Evolutionary conservation across 805 yeast species (phyloP).

Genomic region (Metschnikowia shivogae): DNA sequence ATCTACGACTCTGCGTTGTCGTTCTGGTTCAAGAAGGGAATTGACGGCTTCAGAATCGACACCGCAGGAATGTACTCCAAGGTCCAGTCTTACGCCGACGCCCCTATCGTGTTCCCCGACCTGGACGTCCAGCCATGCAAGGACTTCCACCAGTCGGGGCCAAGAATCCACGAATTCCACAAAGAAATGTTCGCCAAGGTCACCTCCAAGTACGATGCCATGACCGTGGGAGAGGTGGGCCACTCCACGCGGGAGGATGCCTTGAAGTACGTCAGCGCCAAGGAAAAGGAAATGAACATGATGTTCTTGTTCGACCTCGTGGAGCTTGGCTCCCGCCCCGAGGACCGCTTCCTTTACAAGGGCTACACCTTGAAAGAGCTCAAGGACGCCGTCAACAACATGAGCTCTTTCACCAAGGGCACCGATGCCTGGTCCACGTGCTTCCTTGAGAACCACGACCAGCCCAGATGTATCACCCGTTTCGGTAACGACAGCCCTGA

Average conservation of each 20-base stretch:
- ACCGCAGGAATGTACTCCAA: constrained; percentile 52
- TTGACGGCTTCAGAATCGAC: constrained; percentile 59
- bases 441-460: constrained; percentile 58
- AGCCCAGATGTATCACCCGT: constrained; percentile 49
- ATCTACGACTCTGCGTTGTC: constrained; percentile 46
- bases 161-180: constrained; percentile 56
- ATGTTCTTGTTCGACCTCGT: constrained; percentile 34
- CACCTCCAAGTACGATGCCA: constrained; percentile 44
- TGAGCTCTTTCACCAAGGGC: constrained; percentile 38
- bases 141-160: constrained; percentile 40
- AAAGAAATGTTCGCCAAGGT: constrained; percentile 45
- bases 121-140: constrained; percentile 38
- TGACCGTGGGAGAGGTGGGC: constrained; percentile 59
- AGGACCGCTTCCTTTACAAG: constrained; percentile 32
- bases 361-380: constrained; percentile 36
- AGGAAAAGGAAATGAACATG: constrained; percentile 38
- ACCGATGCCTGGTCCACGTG: constrained; percentile 57
- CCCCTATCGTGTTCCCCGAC: constrained; percentile 43
- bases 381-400: constrained; percentile 36
- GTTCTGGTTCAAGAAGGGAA: constrained; percentile 54
- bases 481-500: constrained; percentile 40
- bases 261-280: constrained; percentile 40
- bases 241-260: constrained; percentile 38
- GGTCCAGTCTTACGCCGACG: constrained; percentile 43
- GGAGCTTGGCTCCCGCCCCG: constrained; percentile 35